Base-by-base conservation (phyloP, 768 basidiomycete species). In the Naganishia antarctica region DNA sequence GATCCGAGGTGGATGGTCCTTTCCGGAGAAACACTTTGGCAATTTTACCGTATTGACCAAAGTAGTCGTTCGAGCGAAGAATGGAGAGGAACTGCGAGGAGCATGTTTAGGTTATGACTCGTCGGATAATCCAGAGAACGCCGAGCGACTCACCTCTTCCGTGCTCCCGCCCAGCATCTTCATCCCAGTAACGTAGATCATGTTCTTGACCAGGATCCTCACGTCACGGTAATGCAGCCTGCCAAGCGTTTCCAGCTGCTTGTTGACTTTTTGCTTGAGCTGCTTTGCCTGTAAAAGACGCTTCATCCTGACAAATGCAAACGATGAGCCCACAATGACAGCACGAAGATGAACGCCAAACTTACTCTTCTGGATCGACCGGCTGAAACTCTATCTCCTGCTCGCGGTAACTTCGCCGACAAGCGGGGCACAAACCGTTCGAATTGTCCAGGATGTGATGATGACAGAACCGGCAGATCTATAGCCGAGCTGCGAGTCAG, bases 381-480 rank as follows among this genome's bases (percentile, higher is more conserved):
- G 96, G 86, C 77, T 91, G 96, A 80, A 94, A 96, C 77, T 97
- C 90, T 34, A 96, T 87, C 44, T 86, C 83, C 62, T 96, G 90
- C 69, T 97, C 91, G 9, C 89, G 88, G 75, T 97, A 98, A 62
- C 88, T 83, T 69, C 93, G 82, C 72, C 96, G 83, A 80, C 96
- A 99, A 21, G 96, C 96, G 41, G 96, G 96, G 77, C 96, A 99
- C 53, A 90, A 86, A 68, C 91, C 87, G 77, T 98, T 98, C 66
- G 94, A 82, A 80, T 96, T 90, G 79, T 90, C 86, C 80, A 89
- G 88, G 82, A 96, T 94, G 80, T 98, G 92, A 79, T 99, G 90
- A 86, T 92, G 98, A 79, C 96, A 99, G 81, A 99, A 99, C 63
- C 91, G 88, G 78, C 96, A 99, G 70, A 99, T 91, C 96, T 99